Conservation (phyloP, 192 early-diverging fungal species). For the Backusella morwellensis region DNA sequence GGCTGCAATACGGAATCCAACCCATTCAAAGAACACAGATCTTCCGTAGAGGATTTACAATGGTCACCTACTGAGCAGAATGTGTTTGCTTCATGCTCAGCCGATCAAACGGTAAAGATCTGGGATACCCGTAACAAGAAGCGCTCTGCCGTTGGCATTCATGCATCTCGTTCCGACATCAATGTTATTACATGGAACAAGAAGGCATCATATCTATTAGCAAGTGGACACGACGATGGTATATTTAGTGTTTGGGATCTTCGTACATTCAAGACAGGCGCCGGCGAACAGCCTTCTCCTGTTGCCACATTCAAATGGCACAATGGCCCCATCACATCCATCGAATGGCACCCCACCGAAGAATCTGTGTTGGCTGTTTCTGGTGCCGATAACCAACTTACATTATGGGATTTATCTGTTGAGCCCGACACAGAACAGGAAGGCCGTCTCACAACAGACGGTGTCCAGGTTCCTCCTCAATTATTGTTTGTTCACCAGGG, state of each 20-base stretch:
- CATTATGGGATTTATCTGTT: constrained; percentile 97
- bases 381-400: constrained; percentile 95
- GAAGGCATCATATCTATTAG: constrained; percentile 82
- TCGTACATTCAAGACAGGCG: constrained; percentile 48
- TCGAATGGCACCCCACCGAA: constrained; percentile 96
- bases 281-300: constrained; percentile 49
- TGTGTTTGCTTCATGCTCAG: constrained; percentile 92
- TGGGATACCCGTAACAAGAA: constrained; percentile 90
- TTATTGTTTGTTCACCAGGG: constrained; percentile 94
- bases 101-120: constrained; percentile 90
- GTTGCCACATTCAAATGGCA: constrained; percentile 97
- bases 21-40: constrained; percentile 81
- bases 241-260: constrained; percentile 97
- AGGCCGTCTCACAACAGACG: constrained; percentile 53
- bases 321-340: constrained; percentile 84
- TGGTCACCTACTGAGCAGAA: constrained; percentile 90
- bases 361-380: constrained; percentile 87
- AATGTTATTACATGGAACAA: constrained; percentile 98
- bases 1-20: constrained; percentile 71
- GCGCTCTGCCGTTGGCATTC: constrained; percentile 70
- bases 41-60: constrained; percentile 94
- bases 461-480: constrained; percentile 88
- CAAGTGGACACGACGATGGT: constrained; percentile 91
- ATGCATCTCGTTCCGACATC: constrained; percentile 86
- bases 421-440: constrained; percentile 92